Percentiles rank a stretch among this genome's conserved stretches.
These are phyloP conservation scores for Puccinia horiana DNA, from an alignment of 1,284 basidiomycete genomes.

Conservation along the genomic window DNA sequence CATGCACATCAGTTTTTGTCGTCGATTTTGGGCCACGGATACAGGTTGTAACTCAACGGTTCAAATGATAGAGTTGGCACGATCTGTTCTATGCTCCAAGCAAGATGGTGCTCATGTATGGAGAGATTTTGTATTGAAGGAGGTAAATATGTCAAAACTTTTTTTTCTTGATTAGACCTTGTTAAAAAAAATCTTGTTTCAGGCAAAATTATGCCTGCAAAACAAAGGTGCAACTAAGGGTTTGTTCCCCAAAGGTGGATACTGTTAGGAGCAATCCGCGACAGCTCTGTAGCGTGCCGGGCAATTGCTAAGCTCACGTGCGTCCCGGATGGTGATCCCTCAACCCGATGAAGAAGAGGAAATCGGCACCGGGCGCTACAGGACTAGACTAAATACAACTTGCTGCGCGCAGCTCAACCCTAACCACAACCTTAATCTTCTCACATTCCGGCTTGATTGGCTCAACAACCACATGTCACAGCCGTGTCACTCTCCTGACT, in stretches of 20 bases:
- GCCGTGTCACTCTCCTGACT: no score
- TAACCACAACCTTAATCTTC: no score
- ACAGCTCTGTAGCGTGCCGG: no score
- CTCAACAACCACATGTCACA: no score
- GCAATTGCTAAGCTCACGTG: no score
- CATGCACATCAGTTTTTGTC: neutral
- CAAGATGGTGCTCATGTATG: neutral
- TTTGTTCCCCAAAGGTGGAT: neutral
- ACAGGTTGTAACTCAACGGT: neutral
- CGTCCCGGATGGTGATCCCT: no score
- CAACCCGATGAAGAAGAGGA: no score
- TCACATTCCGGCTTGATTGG: no score
- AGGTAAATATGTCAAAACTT: neutral
- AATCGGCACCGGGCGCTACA: no score
- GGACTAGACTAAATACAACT: no score
- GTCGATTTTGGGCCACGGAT: neutral
- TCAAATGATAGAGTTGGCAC: neutral
- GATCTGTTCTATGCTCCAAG: neutral
- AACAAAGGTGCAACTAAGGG: neutral
- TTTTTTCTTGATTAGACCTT: neutral
- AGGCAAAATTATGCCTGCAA: neutral
- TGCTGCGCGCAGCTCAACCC: no score
- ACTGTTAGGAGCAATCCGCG: no score
- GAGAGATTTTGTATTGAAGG: neutral
- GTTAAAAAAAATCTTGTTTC: neutral